Evolutionary conservation across 139 green algal species (phyloP).

Genomic region (Spirogloea muscicola): DNA sequence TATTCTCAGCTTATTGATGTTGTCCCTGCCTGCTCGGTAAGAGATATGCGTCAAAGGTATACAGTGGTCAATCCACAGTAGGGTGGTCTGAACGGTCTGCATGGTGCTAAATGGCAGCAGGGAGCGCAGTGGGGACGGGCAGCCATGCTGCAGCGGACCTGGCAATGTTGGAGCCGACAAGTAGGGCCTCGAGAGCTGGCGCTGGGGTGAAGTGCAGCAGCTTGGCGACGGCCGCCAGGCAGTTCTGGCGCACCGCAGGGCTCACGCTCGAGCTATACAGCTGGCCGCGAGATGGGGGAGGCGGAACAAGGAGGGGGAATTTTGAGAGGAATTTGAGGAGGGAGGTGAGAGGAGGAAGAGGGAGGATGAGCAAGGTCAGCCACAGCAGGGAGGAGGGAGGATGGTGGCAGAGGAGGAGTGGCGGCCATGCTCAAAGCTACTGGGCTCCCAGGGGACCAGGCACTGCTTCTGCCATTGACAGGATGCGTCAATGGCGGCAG

Average conservation of each 20-base stretch:
- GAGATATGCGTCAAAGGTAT: background rate
- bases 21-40: too few species aligned
- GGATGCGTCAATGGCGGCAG: background rate
- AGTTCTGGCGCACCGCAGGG: constrained; percentile 61
- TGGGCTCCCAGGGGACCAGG: too few species aligned
- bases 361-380: too few species aligned
- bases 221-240: constrained; percentile 67
- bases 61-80: background rate
- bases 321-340: too few species aligned
- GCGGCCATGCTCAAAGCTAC: too few species aligned
- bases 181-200: constrained; percentile 57
- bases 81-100: background rate
- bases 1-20: background rate
- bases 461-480: too few species aligned
- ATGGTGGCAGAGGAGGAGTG: too few species aligned
- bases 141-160: constrained; percentile 21
- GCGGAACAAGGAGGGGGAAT: too few species aligned
- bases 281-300: too few species aligned
- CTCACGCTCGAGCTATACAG: constrained; percentile 49
- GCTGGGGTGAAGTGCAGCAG: constrained; percentile 60
- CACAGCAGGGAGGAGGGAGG: too few species aligned
- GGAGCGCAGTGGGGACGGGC: background rate
- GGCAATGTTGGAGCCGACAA: constrained; percentile 69
- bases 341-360: too few species aligned
- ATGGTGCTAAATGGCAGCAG: background rate